A percentile compares a stretch with the other conserved stretches of the same genome.
Conservation (phyloP, 306 rosid species). For the Pterocarpus macrocarpus region DNA sequence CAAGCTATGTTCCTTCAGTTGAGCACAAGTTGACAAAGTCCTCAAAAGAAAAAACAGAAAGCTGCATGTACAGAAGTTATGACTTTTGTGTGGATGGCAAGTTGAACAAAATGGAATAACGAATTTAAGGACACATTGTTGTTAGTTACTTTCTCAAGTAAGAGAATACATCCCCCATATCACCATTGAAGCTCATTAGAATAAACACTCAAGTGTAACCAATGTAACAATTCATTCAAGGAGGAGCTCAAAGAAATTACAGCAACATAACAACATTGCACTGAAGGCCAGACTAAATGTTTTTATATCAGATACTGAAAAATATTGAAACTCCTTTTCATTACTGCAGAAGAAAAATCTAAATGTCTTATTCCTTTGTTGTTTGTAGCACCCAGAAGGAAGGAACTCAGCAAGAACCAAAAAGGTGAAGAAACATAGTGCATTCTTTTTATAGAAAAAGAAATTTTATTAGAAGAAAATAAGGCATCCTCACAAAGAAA, state of each 20-base stretch:
- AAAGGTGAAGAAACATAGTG: not conserved
- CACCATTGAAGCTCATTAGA: conserved; percentile 8
- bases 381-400: conserved; percentile 10
- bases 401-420: conserved; percentile 11
- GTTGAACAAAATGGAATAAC: conserved; percentile 1
- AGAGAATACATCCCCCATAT: conserved; percentile 6
- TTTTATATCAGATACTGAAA: not conserved
- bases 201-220: conserved; percentile 30
- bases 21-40: conserved; percentile 18
- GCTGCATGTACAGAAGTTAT: not conserved
- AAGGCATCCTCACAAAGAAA: no score
- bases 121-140: not conserved
- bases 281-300: not conserved
- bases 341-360: not conserved
- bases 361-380: not conserved
- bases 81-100: conserved; percentile 14
- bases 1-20: conserved; percentile 1
- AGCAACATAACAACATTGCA: not conserved
- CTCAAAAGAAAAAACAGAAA: not conserved
- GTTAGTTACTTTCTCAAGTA: not conserved
- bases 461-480: no score
- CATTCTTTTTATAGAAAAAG: not conserved
- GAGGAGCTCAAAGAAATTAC: conserved; percentile 16
- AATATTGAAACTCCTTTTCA: not conserved
- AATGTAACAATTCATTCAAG: not conserved